Evolutionary conservation across 345 rosid genomes (phyloP).

Genomic region (Brassica incana): DNA sequence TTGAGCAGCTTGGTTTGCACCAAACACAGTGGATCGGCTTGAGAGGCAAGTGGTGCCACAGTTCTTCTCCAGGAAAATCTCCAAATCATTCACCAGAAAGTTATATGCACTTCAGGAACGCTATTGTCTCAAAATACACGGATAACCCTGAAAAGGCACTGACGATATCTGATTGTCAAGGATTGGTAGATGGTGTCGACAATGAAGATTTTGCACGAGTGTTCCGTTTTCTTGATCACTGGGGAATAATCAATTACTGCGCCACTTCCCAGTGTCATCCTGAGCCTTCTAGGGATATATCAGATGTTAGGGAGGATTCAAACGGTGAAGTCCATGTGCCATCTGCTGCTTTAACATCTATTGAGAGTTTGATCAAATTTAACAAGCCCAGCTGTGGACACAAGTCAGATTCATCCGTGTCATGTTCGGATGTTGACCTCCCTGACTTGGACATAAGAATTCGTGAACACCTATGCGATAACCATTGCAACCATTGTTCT

Average conservation of each 20-base stretch:
- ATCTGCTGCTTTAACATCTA: constrained; percentile 85
- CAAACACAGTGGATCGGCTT: constrained; percentile 72
- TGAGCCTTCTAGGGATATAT: constrained; percentile 57
- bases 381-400: constrained; percentile 91
- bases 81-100: constrained; percentile 70
- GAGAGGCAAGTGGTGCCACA: constrained; percentile 98
- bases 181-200: constrained; percentile 55
- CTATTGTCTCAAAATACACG: constrained; percentile 78
- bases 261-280: constrained; percentile 47
- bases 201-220: constrained; percentile 76
- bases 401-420: constrained; percentile 63
- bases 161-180: constrained; percentile 70
- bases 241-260: constrained; percentile 98
- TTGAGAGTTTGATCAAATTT: constrained; percentile 96
- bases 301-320: constrained; percentile 77
- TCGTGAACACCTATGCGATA: constrained; percentile 83
- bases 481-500: constrained; percentile 72
- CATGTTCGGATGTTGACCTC: constrained; percentile 49
- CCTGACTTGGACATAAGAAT: constrained; percentile 87
- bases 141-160: constrained; percentile 77
- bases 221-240: constrained; percentile 91
- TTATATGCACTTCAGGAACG: constrained; percentile 89
- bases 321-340: constrained; percentile 94
- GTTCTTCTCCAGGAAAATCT: constrained; percentile 93
- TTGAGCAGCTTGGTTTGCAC: constrained; percentile 88